Conservation (phyloP, 331 rosid genomes). For the Rhamnella rubrinervis region DNA sequence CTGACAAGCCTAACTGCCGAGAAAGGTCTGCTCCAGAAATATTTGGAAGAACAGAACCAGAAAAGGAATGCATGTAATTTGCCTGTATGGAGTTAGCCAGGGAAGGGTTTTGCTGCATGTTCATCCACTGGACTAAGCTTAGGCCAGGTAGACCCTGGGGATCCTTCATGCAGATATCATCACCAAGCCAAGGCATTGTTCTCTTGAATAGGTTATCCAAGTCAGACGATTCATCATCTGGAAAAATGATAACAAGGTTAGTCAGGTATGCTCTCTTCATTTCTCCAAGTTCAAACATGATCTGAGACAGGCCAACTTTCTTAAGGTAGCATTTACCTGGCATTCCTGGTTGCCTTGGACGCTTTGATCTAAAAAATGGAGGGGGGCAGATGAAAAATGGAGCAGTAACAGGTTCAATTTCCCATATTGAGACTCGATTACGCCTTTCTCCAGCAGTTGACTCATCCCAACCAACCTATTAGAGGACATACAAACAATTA, state of each 20-base stretch:
- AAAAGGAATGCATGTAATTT: constrained; percentile 56
- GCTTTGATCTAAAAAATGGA: constrained; percentile 81
- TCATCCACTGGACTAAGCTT: constrained; percentile 99
- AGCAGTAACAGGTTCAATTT: constrained; percentile 96
- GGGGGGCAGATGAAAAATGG: constrained; percentile 97
- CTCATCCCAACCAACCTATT: constrained; percentile 99
- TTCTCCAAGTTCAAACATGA: not conserved
- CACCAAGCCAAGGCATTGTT: constrained; percentile 89
- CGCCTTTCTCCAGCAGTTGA: constrained; percentile 93
- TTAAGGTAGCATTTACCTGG: constrained; percentile 50
- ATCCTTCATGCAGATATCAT: constrained; percentile 77
- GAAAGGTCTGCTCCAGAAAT: constrained; percentile 68
- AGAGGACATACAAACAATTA: constrained; percentile 5
- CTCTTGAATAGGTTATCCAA: constrained; percentile 67
- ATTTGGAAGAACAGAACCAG: constrained; percentile 67
- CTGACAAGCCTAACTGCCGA: constrained; percentile 63
- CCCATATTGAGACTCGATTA: constrained; percentile 94
- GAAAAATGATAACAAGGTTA: constrained; percentile 10
- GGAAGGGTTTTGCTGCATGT: constrained; percentile 79
- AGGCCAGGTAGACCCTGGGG: constrained; percentile 74
- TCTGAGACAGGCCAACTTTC: not conserved
- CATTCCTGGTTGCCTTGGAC: constrained; percentile 89
- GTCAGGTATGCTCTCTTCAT: not conserved
- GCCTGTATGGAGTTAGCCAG: constrained; percentile 63
- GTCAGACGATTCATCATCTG: constrained; percentile 80